Evolutionary conservation across 1,284 basidiomycete genomes (phyloP), one percentile per base, ranked within the genome.

Genomic region (Leccinum huronense): DNA sequence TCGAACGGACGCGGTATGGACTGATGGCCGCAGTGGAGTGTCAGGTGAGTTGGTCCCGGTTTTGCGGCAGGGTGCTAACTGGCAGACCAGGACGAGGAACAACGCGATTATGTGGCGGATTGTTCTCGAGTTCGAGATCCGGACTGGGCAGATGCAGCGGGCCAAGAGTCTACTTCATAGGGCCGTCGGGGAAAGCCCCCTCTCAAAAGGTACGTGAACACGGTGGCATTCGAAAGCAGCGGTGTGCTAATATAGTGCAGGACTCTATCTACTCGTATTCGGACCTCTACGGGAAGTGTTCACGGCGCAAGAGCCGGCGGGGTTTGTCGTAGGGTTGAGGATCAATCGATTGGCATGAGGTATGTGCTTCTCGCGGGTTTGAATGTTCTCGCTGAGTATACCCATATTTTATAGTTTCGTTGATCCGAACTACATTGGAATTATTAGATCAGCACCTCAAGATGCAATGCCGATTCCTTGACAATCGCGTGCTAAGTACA

Each of bases 251-350:
- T 61, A 60, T 57, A 38, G 69, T 60, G 63, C 75, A 97, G 95
- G 89, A 45, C 77, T 97, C 59, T 96, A 97, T 81, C 80, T 98
- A 62, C 73, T 95, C 23, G 92, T 94, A 4, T 97, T 97, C 77
- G 85, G 87, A 5, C 81, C 86, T 0, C 78, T 97, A 51, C 84
- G 93, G 36, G 73, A 79, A 1, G 85, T 83, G 59, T 97, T 95
- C 75, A 84, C 80, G 34, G 69, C 77, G 16, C 78, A 79, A 19
- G 94, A 97, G 73, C 80, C 97, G 68, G 81, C 84, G 60, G 81
- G 78, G 30, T 84, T 92, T 69, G 86, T 82, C 23, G 23, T 27
- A 27, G 23, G 23, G 23, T 27, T 27, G 23, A 27, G 23, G 23
- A 27, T 27, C 23, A 27, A 27, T 27, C 23, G 23, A 27, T 27